These are phyloP conservation scores for Xylaria grammica DNA, from an alignment of 495 filamentous ascomycete species.

Conservation along the genomic window DNA sequence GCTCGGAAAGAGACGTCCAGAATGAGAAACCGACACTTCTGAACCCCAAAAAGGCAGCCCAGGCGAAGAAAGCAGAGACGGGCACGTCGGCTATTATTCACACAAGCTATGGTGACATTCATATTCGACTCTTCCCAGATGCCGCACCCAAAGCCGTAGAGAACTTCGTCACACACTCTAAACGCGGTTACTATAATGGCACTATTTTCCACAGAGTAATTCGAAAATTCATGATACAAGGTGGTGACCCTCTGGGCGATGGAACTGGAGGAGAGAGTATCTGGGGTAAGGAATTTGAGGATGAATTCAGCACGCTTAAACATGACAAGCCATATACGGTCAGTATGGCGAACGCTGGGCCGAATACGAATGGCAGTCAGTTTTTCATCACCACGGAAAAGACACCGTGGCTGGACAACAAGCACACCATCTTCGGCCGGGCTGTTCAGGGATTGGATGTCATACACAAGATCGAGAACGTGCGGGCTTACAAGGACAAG, in stretches of 20 bases:
- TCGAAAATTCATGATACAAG: slow-evolving; percentile 97
- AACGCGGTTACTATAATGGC: slow-evolving; percentile 91
- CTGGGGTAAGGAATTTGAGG: slow-evolving; percentile 94
- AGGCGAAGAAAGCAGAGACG: slow-evolving; percentile 68
- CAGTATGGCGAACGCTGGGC: slow-evolving; percentile 96
- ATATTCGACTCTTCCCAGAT: slow-evolving; percentile 89
- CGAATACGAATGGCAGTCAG: slow-evolving; percentile 79
- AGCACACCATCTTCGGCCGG: slow-evolving; percentile 95
- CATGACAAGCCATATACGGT: slow-evolving; percentile 97
- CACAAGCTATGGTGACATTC: slow-evolving; percentile 93
- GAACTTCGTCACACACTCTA: slow-evolving; percentile 94
- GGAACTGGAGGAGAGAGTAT: slow-evolving; percentile 96
- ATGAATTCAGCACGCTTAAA: slow-evolving; percentile 88
- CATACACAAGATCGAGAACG: slow-evolving; percentile 96
- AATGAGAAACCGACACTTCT: slow-evolving; percentile 84
- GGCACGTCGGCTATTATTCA: slow-evolving; percentile 85
- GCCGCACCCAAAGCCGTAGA: slow-evolving; percentile 96
- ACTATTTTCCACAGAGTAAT: slow-evolving; percentile 98
- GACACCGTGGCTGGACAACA: slow-evolving; percentile 93
- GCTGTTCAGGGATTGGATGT: slow-evolving; percentile 90
- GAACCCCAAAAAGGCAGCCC: slow-evolving; percentile 46
- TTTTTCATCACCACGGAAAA: slow-evolving; percentile 99
- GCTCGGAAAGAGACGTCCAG: slow-evolving; percentile 86
- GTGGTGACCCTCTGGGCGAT: slow-evolving; percentile 92
- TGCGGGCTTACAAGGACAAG: slow-evolving; percentile 90